Evolutionary conservation across 2,329 filamentous ascomycete genomes (phyloP).

Genomic region (Orbilia brochopaga): DNA sequence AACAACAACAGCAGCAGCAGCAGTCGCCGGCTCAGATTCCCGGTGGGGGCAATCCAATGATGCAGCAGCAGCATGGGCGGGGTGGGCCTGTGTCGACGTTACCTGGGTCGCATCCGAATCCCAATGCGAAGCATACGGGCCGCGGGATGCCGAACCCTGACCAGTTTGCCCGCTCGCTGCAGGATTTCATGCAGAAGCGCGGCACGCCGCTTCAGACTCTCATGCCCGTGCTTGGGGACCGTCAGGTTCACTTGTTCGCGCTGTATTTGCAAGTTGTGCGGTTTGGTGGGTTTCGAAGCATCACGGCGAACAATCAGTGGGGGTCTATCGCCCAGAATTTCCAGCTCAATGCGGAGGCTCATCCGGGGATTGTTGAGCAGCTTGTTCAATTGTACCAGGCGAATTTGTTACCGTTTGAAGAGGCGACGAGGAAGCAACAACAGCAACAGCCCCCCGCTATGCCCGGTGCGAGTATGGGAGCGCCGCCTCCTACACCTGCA

Average conservation of each 20-base stretch:
- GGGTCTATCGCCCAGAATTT: conserved; percentile 70
- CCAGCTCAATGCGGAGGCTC: conserved; percentile 68
- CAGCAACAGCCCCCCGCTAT: conserved; percentile 49
- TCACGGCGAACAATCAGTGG: conserved; percentile 76
- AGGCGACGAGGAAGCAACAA: conserved; percentile 52
- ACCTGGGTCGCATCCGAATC: conserved; percentile 62
- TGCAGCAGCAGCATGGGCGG: conserved; percentile 61
- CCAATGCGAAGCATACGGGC: conserved; percentile 55
- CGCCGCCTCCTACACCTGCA: conserved; percentile 46
- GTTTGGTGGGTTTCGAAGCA: conserved; percentile 75
- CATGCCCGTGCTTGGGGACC: conserved; percentile 72
- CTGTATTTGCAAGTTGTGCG: conserved; percentile 80
- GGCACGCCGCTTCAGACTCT: conserved; percentile 75
- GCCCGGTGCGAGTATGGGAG: conserved; percentile 15
- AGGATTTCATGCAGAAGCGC: conserved; percentile 76
- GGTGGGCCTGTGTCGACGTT: conserved; percentile 66
- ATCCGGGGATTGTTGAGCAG: conserved; percentile 71
- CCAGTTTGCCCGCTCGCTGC: conserved; percentile 76
- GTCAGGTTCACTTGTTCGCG: conserved; percentile 74
- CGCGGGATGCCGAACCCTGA: conserved; percentile 64
- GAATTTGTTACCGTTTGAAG: conserved; percentile 50
- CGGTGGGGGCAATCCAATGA: conserved; percentile 57
- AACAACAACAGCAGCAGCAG: conserved; percentile 58
- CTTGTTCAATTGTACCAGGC: conserved; percentile 58
- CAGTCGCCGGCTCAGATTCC: conserved; percentile 60